phyloP scores from a whole-genome alignment of 495 filamentous ascomycete species.

The Aspergillus cristatus region DNA sequence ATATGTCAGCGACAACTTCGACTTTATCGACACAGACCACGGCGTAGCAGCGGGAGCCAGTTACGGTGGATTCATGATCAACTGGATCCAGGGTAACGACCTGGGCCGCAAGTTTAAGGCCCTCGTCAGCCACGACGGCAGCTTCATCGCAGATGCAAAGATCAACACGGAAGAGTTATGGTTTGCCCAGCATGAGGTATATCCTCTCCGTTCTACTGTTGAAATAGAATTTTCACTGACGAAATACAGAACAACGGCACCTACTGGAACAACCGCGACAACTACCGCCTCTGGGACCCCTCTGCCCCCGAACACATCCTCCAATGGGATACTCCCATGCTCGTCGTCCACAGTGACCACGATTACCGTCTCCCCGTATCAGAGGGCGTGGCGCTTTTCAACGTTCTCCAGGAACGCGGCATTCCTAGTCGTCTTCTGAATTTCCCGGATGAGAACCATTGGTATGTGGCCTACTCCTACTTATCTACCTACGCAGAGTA shows the following conservation, averaged over 20 bases:
- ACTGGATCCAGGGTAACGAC: slow-evolving; percentile 48
- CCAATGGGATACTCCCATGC: slow-evolving; percentile 33
- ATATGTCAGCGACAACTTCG: slow-evolving; percentile 38
- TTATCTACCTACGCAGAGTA: background rate
- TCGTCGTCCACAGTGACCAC: slow-evolving; percentile 36
- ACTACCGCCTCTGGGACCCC: slow-evolving; percentile 38
- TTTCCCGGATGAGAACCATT: slow-evolving; percentile 47
- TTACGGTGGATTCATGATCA: slow-evolving; percentile 48
- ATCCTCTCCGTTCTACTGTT: slow-evolving; percentile 1
- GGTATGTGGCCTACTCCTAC: slow-evolving; percentile 12
- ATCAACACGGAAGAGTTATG: slow-evolving; percentile 42
- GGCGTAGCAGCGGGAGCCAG: slow-evolving; percentile 42
- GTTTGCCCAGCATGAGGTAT: slow-evolving; percentile 30
- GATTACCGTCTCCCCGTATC: slow-evolving; percentile 36
- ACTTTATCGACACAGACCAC: slow-evolving; percentile 39
- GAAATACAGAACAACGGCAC: slow-evolving; percentile 40
- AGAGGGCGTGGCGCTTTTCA: slow-evolving; percentile 37
- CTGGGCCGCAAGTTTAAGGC: slow-evolving; percentile 46
- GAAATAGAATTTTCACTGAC: too few relatives aligned
- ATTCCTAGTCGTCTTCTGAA: slow-evolving; percentile 51
- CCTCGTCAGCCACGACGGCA: slow-evolving; percentile 39
- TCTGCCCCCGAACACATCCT: slow-evolving; percentile 25
- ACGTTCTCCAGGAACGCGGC: slow-evolving; percentile 37
- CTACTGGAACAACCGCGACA: slow-evolving; percentile 31
- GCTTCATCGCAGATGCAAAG: slow-evolving; percentile 34